A percentile compares a stretch with the other conserved stretches of the same genome.
Evolutionary conservation across 73 alveolate genomes (phyloP).

Genomic region (Tetrahymena malaccensis): DNA sequence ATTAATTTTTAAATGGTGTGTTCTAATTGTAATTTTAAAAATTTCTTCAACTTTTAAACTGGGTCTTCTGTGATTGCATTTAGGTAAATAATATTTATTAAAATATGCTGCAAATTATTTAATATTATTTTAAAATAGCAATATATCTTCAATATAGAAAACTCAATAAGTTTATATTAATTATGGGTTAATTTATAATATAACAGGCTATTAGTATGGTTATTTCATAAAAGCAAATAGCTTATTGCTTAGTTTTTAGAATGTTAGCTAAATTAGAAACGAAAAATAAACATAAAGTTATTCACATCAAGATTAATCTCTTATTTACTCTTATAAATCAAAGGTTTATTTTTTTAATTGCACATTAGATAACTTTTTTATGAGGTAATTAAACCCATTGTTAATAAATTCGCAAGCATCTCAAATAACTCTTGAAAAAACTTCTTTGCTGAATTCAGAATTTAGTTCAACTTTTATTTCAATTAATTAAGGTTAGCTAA

Average conservation of each 20-base stretch:
- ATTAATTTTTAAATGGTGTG: not conserved
- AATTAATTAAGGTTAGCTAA: not conserved
- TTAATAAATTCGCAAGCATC: not conserved
- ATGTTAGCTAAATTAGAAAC: no score
- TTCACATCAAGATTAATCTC: not conserved
- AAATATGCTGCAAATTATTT: no score
- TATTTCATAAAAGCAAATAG: no score
- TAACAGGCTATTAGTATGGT: not conserved
- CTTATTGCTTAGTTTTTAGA: no score
- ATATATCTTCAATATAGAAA: not conserved
- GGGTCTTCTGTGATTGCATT: not conserved
- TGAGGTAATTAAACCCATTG: not conserved
- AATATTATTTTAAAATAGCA: not conserved
- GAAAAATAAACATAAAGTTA: no score
- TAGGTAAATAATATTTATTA: not conserved
- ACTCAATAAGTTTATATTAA: no score
- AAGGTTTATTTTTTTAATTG: not conserved
- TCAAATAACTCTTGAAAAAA: no score
- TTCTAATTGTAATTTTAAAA: not conserved
- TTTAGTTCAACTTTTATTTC: not conserved
- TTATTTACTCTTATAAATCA: not conserved
- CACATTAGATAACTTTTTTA: not conserved
- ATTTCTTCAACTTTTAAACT: not conserved
- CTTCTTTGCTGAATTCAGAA: no score
- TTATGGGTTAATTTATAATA: not conserved